Conservation (phyloP, 139 green algal species). For the Micractinium sp. region DNA sequence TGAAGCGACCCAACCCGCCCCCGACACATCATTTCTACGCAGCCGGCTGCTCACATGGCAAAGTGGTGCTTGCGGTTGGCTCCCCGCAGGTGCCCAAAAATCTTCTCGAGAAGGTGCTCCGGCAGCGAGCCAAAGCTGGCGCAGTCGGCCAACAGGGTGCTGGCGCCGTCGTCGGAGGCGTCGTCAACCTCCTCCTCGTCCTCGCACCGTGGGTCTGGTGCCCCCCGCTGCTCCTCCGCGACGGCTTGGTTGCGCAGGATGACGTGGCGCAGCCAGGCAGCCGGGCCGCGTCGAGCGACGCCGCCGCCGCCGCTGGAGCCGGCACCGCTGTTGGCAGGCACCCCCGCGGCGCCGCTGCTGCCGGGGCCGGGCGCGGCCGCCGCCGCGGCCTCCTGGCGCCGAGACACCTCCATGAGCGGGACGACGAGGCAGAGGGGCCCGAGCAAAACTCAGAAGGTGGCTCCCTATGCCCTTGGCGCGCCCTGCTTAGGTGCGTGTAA, state of each 20-base stretch:
- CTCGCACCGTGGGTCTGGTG: neutral
- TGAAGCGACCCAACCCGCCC: neutral
- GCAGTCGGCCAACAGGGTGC: neutral
- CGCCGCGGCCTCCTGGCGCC: neutral
- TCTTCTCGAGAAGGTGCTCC: slow-evolving; percentile 34
- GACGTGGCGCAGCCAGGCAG: slow-evolving; percentile 21
- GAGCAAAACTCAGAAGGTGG: neutral
- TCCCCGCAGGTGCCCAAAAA: slow-evolving; percentile 33
- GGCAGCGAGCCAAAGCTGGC: slow-evolving; percentile 17
- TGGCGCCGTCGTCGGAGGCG: neutral
- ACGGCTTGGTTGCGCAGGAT: slow-evolving; percentile 31
- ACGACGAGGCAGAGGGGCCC: neutral
- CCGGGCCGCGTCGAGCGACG: neutral
- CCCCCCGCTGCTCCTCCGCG: slow-evolving; percentile 15
- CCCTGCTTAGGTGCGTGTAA: too few species aligned
- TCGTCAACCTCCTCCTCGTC: slow-evolving; percentile 5
- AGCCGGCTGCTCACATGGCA: slow-evolving; percentile 3
- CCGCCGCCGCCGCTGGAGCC: neutral
- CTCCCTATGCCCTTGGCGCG: neutral
- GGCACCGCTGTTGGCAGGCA: neutral
- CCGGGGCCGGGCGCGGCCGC: neutral
- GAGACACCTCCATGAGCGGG: neutral
- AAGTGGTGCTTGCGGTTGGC: slow-evolving; percentile 37
- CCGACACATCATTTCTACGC: neutral
- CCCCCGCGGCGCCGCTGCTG: neutral